Evolutionary conservation across 208 protist species (phyloP).

Genomic region (Leishmania lainsoni): DNA sequence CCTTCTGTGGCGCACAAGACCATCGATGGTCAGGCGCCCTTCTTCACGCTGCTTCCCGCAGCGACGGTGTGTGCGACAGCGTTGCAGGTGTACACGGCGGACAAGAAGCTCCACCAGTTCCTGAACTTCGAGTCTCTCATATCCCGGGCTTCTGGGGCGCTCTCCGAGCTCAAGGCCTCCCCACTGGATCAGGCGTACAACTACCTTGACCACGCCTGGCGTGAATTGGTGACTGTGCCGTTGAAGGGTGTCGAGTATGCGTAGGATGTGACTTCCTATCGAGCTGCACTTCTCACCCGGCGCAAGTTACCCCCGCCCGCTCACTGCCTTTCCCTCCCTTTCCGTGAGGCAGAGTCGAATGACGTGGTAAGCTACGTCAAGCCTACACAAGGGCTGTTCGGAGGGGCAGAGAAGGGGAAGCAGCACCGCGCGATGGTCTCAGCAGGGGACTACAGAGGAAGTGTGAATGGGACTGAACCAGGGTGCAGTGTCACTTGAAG

Average conservation of each 20-base stretch:
- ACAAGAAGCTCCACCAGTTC: slow-evolving; percentile 77
- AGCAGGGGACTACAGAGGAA: neutral
- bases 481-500: neutral
- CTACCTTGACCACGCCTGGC: slow-evolving; percentile 88
- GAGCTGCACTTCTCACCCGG: neutral
- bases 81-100: slow-evolving; percentile 71
- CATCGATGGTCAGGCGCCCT: slow-evolving; percentile 48
- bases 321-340: neutral
- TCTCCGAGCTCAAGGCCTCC: slow-evolving; percentile 58
- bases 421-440: neutral
- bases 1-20: slow-evolving; percentile 66
- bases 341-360: neutral
- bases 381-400: neutral
- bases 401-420: neutral
- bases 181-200: slow-evolving; percentile 78
- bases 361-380: neutral
- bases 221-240: slow-evolving; percentile 59
- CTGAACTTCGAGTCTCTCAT: slow-evolving; percentile 64
- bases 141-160: slow-evolving; percentile 39
- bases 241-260: slow-evolving; percentile 67
- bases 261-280: slow-evolving; percentile 2
- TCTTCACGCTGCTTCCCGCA: slow-evolving; percentile 69
- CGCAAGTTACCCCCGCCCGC: neutral
- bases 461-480: neutral
- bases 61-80: slow-evolving; percentile 59